phyloP scores from a whole-genome alignment of 441 rosid genomes.

The Adansonia grandidieri region DNA sequence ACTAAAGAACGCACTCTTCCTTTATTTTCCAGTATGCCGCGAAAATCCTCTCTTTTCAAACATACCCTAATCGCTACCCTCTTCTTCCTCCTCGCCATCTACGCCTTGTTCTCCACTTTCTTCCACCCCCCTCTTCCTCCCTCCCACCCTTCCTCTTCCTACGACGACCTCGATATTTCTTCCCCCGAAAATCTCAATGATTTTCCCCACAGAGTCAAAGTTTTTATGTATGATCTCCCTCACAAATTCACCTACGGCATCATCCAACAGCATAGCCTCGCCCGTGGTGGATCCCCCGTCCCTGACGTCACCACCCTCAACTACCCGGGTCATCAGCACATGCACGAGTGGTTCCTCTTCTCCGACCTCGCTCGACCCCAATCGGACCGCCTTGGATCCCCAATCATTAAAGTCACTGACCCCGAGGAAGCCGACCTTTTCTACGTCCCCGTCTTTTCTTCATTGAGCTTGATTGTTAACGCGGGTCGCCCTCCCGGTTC shows the following conservation, averaged over 20 bases:
- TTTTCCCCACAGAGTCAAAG: constrained; percentile 32
- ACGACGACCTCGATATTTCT: constrained; percentile 29
- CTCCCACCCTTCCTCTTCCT: constrained; percentile 31
- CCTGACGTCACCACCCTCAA: constrained; percentile 51
- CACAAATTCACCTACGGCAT: constrained; percentile 70
- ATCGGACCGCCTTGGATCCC: constrained; percentile 59
- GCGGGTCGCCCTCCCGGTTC: constrained; percentile 50
- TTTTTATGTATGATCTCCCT: constrained; percentile 89
- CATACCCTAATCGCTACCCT: constrained; percentile 40
- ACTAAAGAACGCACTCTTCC: background rate
- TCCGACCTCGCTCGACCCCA: constrained; percentile 64
- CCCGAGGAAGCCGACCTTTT: constrained; percentile 87
- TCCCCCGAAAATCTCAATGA: background rate
- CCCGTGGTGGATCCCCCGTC: constrained; percentile 57
- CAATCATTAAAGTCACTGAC: constrained; percentile 56
- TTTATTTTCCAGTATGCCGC: constrained; percentile 50
- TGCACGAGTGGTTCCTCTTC: constrained; percentile 92
- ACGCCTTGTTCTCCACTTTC: constrained; percentile 60
- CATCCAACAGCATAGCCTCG: constrained; percentile 71
- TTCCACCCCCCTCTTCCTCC: constrained; percentile 44
- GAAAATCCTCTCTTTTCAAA: constrained; percentile 72
- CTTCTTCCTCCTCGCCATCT: background rate
- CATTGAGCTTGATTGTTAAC: constrained; percentile 75
- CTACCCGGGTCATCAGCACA: constrained; percentile 96
- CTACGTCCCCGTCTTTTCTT: constrained; percentile 87